Conservation (phyloP, 805 yeast genomes). For the Candida broadrunensis region DNA sequence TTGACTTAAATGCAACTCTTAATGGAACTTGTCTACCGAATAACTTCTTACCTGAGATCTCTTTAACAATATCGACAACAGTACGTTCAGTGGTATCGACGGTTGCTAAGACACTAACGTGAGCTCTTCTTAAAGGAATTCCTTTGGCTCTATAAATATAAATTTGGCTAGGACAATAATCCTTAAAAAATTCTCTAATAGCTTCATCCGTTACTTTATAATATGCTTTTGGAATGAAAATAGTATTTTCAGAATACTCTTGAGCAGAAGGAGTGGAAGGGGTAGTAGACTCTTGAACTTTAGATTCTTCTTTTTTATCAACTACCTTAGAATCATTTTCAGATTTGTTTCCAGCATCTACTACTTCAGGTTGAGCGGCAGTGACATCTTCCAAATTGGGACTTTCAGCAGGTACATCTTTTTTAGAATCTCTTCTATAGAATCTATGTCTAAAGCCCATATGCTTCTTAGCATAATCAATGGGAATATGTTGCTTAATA, state of each 20-base stretch:
- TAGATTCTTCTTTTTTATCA: neutral
- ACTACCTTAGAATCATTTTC: neutral
- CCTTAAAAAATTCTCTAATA: constrained; percentile 42
- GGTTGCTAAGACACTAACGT: constrained; percentile 52
- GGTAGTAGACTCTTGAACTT: neutral
- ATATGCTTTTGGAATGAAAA: constrained; percentile 42
- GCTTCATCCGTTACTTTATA: constrained; percentile 41
- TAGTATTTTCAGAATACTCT: constrained; percentile 39
- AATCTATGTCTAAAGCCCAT: neutral
- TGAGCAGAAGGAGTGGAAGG: neutral
- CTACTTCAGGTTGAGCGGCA: neutral
- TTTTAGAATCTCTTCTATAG: neutral
- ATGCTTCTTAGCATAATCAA: neutral
- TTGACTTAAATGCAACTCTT: constrained; percentile 39
- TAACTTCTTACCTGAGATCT: constrained; percentile 34
- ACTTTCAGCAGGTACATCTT: too few species aligned
- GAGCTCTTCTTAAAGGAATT: constrained; percentile 26
- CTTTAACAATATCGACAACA: constrained; percentile 40
- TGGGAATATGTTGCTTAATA: constrained; percentile 41
- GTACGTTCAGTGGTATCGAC: constrained; percentile 38
- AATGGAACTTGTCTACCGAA: constrained; percentile 32
- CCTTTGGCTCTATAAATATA: constrained; percentile 41
- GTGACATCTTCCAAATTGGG: neutral
- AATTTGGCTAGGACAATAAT: constrained; percentile 45
- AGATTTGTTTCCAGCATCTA: constrained; percentile 24